Conservation (phyloP, 2,329 filamentous ascomycete genomes). For the Sclerotiophoma versabilis region DNA sequence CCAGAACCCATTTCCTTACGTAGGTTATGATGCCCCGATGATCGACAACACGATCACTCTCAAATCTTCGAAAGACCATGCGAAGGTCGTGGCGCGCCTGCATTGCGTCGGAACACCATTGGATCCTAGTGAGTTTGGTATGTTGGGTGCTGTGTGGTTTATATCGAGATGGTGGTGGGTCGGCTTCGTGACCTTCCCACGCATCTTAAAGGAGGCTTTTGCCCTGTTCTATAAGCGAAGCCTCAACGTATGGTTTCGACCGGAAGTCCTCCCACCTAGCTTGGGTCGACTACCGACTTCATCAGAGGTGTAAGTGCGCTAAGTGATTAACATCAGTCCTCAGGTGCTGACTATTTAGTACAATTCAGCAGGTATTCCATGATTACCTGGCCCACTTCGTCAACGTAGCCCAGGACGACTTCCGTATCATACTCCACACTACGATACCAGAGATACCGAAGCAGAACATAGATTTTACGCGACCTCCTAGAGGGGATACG, state of each 20-base stretch:
- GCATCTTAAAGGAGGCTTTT: slow-evolving; percentile 68
- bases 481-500: slow-evolving; percentile 9
- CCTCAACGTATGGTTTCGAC: slow-evolving; percentile 70
- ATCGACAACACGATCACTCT: slow-evolving; percentile 69
- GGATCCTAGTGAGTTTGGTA: slow-evolving; percentile 58
- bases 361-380: slow-evolving; percentile 50
- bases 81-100: slow-evolving; percentile 68
- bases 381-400: slow-evolving; percentile 57
- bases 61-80: slow-evolving; percentile 64
- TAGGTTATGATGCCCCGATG: slow-evolving; percentile 37
- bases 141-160: slow-evolving; percentile 56
- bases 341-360: slow-evolving; percentile 25
- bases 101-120: slow-evolving; percentile 61
- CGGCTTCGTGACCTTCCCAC: slow-evolving; percentile 69
- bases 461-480: slow-evolving; percentile 32
- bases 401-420: slow-evolving; percentile 51
- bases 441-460: slow-evolving; percentile 50
- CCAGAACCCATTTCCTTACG: slow-evolving; percentile 52
- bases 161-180: slow-evolving; percentile 70
- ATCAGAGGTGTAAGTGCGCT: slow-evolving; percentile 53
- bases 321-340: no score
- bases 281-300: slow-evolving; percentile 62
- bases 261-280: slow-evolving; percentile 66
- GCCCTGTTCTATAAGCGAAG: slow-evolving; percentile 63
- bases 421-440: slow-evolving; percentile 63